Conservation (phyloP, 345 rosid genomes). For the Mallotus nudiflorus region DNA sequence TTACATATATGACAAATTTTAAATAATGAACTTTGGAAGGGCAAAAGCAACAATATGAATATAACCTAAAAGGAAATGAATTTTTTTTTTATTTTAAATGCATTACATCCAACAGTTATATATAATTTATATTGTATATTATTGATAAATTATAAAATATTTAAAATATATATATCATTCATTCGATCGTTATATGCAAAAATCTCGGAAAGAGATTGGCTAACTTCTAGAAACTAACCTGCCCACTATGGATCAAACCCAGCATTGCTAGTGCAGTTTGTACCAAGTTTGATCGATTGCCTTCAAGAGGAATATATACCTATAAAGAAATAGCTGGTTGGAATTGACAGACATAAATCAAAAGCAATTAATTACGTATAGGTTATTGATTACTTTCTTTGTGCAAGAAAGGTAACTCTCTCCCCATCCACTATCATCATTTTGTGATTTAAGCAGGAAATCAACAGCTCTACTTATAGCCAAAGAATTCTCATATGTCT, state of each 20-base stretch:
- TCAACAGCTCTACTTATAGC: conserved; percentile 21
- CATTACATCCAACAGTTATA: too few relatives aligned
- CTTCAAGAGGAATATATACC: conserved; percentile 24
- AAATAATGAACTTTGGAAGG: too few relatives aligned
- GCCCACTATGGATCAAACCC: conserved; percentile 26
- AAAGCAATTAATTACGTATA: too few relatives aligned
- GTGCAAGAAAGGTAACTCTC: conserved; percentile 31
- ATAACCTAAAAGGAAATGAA: too few relatives aligned
- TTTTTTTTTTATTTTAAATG: too few relatives aligned
- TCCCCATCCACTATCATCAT: conserved; percentile 29
- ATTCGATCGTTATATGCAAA: too few relatives aligned
- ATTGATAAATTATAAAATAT: too few relatives aligned
- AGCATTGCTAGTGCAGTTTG: conserved; percentile 27
- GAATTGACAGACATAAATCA: background rate
- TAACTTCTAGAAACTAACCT: conserved; percentile 22
- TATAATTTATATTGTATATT: too few relatives aligned
- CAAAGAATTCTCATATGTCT: conserved; percentile 12
- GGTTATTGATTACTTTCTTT: conserved; percentile 2
- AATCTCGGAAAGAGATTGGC: too few relatives aligned
- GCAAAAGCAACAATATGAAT: too few relatives aligned
- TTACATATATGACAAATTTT: background rate
- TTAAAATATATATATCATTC: too few relatives aligned
- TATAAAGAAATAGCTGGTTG: background rate
- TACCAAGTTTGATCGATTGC: conserved; percentile 21
- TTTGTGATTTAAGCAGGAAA: conserved; percentile 21